These are phyloP conservation scores for Chlamydomonas sp. DNA, from an alignment of 139 green algal genomes.

Conservation along the genomic window DNA sequence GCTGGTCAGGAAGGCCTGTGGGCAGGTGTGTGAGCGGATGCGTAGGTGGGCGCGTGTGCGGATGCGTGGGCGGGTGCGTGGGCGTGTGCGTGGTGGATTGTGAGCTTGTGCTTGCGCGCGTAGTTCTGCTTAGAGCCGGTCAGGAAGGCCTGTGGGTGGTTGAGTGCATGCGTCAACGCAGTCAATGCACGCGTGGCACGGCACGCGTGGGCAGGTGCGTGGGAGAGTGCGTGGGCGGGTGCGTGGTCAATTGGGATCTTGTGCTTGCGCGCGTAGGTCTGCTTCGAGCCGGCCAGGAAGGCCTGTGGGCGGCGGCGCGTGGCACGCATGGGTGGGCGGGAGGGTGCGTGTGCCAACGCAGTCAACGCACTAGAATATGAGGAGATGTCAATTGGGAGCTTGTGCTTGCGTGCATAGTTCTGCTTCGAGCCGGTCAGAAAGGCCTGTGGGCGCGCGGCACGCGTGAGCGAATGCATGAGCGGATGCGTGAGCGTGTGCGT, in stretches of 20 bases:
- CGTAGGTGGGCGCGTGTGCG: conserved; percentile 43
- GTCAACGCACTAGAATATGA: not conserved
- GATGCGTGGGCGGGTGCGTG: conserved; percentile 54
- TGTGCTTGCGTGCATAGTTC: conserved; percentile 73
- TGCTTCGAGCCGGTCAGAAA: conserved; percentile 78
- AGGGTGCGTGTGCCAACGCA: not conserved
- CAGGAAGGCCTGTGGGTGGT: conserved; percentile 59
- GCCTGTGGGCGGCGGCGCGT: no score
- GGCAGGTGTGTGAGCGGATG: conserved; percentile 18
- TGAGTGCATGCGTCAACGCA: conserved; percentile 21
- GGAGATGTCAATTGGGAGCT: conserved; percentile 58
- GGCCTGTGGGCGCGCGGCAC: conserved; percentile 44
- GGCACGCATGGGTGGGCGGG: not conserved
- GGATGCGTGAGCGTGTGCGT: conserved; percentile 23
- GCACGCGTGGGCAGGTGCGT: not conserved
- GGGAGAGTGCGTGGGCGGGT: not conserved
- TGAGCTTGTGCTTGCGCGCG: conserved; percentile 55
- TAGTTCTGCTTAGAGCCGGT: conserved; percentile 77
- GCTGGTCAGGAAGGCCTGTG: conserved; percentile 74
- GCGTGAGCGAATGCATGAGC: no score
- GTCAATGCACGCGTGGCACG: not conserved
- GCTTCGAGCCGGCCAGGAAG: conserved; percentile 69
- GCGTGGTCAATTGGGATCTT: conserved; percentile 57
- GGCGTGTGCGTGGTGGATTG: conserved; percentile 66
- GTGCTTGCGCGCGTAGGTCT: conserved; percentile 72